phyloP scores from a whole-genome alignment of 495 filamentous ascomycete genomes.

The Penicillium samsonianum region DNA sequence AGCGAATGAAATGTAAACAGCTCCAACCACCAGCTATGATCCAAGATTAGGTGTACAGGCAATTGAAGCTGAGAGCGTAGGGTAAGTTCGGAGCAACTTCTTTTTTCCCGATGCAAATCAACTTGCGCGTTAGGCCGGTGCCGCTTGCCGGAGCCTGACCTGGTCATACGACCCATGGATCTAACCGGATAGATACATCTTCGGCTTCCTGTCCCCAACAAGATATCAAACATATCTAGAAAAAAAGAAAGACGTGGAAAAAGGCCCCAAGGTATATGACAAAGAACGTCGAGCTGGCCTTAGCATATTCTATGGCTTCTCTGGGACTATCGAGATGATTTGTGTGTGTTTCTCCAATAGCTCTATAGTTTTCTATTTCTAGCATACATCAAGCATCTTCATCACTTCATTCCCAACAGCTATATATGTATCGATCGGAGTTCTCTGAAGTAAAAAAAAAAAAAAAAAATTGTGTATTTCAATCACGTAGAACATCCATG shows the following conservation, averaged over 20 bases:
- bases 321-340: background rate
- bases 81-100: constrained; percentile 25
- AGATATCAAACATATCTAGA: background rate
- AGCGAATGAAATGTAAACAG: background rate
- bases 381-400: background rate
- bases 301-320: background rate
- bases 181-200: background rate
- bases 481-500: background rate
- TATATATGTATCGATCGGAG: background rate
- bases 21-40: background rate
- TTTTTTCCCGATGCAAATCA: constrained; percentile 27
- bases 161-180: constrained; percentile 22
- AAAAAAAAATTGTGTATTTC: background rate
- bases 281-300: background rate
- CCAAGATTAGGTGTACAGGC: background rate
- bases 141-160: constrained; percentile 21
- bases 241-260: background rate
- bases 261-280: background rate
- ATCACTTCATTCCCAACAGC: background rate
- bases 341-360: background rate
- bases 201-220: background rate
- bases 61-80: constrained; percentile 17
- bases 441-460: background rate
- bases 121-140: constrained; percentile 25
- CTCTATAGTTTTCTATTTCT: background rate